Conservation (phyloP, 371 early-diverging fungal species). For the Mucor lusitanicus region DNA sequence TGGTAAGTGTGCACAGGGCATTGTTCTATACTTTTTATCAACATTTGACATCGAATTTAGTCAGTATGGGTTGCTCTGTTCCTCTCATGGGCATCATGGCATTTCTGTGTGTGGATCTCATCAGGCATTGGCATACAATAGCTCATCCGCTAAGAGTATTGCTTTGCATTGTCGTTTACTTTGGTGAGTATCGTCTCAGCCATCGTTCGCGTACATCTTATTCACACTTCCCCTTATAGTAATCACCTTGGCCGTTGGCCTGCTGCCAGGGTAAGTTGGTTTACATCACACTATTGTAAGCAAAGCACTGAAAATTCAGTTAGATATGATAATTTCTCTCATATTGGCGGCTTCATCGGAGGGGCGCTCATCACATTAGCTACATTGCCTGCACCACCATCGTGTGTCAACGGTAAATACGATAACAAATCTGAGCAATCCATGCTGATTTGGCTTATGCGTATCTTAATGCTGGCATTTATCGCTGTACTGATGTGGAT, state of each 20-base stretch:
- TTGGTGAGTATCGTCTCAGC: not conserved
- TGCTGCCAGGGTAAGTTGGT: constrained; percentile 39
- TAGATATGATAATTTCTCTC: constrained; percentile 71
- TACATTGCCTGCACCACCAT: constrained; percentile 24
- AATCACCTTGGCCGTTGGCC: not conserved
- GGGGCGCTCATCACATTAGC: constrained; percentile 29
- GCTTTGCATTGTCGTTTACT: not conserved
- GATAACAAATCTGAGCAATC: constrained; percentile 15
- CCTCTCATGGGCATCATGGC: constrained; percentile 76
- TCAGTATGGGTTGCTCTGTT: constrained; percentile 76
- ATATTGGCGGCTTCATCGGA: constrained; percentile 41
- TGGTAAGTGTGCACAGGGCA: constrained; percentile 25
- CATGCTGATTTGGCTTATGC: constrained; percentile 25
- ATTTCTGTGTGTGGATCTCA: constrained; percentile 65
- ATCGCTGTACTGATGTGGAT: constrained; percentile 10
- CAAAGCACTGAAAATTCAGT: constrained; percentile 38
- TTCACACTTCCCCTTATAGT: not conserved
- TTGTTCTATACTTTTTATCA: too few species aligned
- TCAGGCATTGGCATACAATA: constrained; percentile 65
- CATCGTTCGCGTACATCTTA: not conserved
- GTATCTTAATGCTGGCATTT: constrained; percentile 9
- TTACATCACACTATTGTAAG: constrained; percentile 37
- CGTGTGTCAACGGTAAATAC: not conserved
- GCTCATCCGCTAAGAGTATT: constrained; percentile 10
- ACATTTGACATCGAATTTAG: constrained; percentile 14